phyloP scores from a whole-genome alignment of 805 yeast species.

The Metschnikowia bowlesiae region DNA sequence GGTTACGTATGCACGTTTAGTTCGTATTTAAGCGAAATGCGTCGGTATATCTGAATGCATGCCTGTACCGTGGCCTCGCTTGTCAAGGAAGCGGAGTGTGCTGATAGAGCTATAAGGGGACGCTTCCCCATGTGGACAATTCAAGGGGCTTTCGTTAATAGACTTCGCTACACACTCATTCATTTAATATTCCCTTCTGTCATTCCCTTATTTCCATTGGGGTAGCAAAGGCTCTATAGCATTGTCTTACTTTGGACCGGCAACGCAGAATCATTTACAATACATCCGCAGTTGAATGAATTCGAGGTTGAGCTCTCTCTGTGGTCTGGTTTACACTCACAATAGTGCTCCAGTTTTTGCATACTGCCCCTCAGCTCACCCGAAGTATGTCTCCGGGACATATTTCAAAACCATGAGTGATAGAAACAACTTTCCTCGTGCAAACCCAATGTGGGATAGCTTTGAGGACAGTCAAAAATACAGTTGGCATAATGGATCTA shows the following conservation, averaged over 20 bases:
- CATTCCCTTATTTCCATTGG: not conserved
- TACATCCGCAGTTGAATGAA: not conserved
- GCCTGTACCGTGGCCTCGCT: slow-evolving; percentile 2
- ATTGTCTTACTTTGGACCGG: not conserved
- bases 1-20: slow-evolving; percentile 3
- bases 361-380: not conserved
- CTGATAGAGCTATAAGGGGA: slow-evolving; percentile 1
- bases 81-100: not conserved
- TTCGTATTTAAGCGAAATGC: slow-evolving; percentile 1
- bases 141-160: not conserved
- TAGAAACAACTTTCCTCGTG: slow-evolving; percentile 2
- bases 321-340: not conserved
- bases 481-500: not conserved
- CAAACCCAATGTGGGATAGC: slow-evolving; percentile 1
- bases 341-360: not conserved
- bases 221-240: not conserved
- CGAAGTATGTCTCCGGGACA: slow-evolving; percentile 2
- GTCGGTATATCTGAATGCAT: slow-evolving; percentile 1
- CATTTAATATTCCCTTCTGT: not conserved
- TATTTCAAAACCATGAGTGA: slow-evolving; percentile 2
- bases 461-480: not conserved
- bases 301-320: not conserved
- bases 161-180: not conserved
- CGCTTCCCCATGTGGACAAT: not conserved
- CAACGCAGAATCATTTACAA: not conserved